Evolutionary conservation across 2,329 filamentous ascomycete species (phyloP), one percentile per base, ranked within the genome.

Genomic region (Arthrobotrys sphaeroides): DNA sequence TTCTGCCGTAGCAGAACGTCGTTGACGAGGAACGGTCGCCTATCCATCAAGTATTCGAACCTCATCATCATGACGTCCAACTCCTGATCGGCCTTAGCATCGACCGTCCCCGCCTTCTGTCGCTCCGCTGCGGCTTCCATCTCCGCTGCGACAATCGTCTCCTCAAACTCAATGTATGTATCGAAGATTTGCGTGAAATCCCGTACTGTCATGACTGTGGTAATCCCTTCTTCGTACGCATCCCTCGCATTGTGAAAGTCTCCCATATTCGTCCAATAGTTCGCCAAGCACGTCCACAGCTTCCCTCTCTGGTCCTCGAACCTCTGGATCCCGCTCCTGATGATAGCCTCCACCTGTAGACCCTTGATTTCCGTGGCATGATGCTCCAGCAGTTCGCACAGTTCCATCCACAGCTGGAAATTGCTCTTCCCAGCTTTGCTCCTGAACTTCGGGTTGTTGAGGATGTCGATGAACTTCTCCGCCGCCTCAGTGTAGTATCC

Each of bases 171-270:
- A 31, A 92, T 90, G 81, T 98, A 99, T 0, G 94, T 91, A 82
- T 99, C 95, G 80, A 99, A 99, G 49, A 98, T 90, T 66, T 98
- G 88, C 0, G 94, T 96, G 81, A 99, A 99, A 83, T 99, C 95
- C 67, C 95, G 90, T 47, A 99, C 94, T 1, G 95, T 99, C 94
- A 98, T 98, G 77, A 97, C 96, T 0, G 94, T 98, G 9, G 93
- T 97, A 78, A 98, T 92, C 47, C 92, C 96, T 83, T 98, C 94
- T 83, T 99, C 95, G 78, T 97, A 98, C 2, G 96, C 87, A 82
- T 99, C 95, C 78, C 96, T 72, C 53, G 77, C 78, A 76, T 90
- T 90, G 83, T 98, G 96, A 81, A 97, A 98, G 81, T 91, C 93
- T 47, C 94, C 94, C 81, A 90, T 90, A 73, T 93, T 92, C 81